Evolutionary conservation across 2,329 filamentous ascomycete genomes (phyloP), one percentile per base, ranked within the genome.

Genomic region (Fonsecaea monophora): DNA sequence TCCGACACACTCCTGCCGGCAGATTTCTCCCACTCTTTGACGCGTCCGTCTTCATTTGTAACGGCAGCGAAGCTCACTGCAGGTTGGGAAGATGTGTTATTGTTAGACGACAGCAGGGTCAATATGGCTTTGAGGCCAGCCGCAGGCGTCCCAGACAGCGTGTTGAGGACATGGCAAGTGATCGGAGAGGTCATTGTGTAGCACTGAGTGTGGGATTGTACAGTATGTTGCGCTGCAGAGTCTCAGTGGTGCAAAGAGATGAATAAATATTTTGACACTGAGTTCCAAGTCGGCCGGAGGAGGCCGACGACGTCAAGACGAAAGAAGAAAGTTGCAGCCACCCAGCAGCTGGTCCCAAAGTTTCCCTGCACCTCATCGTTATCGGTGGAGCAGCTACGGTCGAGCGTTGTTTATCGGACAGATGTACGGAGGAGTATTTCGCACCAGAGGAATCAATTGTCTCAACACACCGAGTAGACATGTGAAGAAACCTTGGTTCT

Each of bases 51-150:
- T 50, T 77, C 73, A 66, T 82, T 79, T 54, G 81, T 83, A 21
- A 73, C 76, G 42, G 79, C 79, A 63, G 70, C 73, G 74, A 81
- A 82, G 25, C 66, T 75, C 61, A 73, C 60, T 32, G 71, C 45
- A 25, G 67, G 42, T 50, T 62, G 67, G 15, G 30, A 4, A 34
- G 55, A 66, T 55, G 64, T 62, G 32, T 73, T 65, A 57, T 68
- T 72, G 53, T 68, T 81, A 78, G 58, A 92, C 81, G 32, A 90
- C 73, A 97, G 80, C 59, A 86, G 79, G 2, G 81, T 81, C 38
- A 84, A 78, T 0, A 79, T 81, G 71, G 85, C 84, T 35, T 81
- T 80, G 21, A 86, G 77, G 30, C 79, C 75, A 1, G 79, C 77
- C 21, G 78, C 79, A 9, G 81, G 79, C 9, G 79, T 80, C 56